phyloP scores from a whole-genome alignment of 1,139 yeast species.

The Pichia cactophila region DNA sequence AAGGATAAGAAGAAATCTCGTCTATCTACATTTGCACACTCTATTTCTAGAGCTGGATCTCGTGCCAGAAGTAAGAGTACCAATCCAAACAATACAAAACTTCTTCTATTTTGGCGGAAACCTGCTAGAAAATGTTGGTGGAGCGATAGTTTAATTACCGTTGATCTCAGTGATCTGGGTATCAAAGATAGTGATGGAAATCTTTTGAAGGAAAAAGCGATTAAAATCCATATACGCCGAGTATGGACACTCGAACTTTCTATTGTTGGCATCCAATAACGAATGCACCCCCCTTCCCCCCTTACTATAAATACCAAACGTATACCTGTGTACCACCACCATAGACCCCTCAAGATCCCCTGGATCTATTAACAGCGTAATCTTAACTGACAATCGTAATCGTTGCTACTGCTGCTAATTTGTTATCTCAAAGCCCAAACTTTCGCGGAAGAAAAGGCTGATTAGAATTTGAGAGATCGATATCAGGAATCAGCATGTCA shows the following conservation, averaged over 20 bases:
- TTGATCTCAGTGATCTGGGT: slow-evolving; percentile 35
- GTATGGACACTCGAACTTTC: slow-evolving; percentile 81
- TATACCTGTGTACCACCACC: background rate
- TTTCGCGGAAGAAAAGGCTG: no score
- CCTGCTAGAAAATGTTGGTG: slow-evolving; percentile 99
- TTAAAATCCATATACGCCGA: slow-evolving; percentile 64
- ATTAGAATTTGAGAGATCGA: no score
- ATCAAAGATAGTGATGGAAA: slow-evolving; percentile 21
- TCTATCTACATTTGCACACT: slow-evolving; percentile 37
- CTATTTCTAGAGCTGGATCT: slow-evolving; percentile 44
- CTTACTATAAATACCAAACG: background rate
- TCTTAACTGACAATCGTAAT: no score
- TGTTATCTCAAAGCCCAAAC: no score
- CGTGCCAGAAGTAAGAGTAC: slow-evolving; percentile 32
- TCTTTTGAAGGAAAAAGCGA: slow-evolving; percentile 21
- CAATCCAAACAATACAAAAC: slow-evolving; percentile 53
- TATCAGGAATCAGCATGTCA: no score
- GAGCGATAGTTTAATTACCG: slow-evolving; percentile 60
- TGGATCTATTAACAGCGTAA: no score
- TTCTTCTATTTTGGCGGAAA: slow-evolving; percentile 89
- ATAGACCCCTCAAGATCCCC: no score
- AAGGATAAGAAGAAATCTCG: slow-evolving; percentile 26
- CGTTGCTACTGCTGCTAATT: no score
- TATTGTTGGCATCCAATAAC: slow-evolving; percentile 47
- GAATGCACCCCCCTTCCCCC: no score